phyloP scores from a whole-genome alignment of 257 asterid species.

The Echites panduratus region DNA sequence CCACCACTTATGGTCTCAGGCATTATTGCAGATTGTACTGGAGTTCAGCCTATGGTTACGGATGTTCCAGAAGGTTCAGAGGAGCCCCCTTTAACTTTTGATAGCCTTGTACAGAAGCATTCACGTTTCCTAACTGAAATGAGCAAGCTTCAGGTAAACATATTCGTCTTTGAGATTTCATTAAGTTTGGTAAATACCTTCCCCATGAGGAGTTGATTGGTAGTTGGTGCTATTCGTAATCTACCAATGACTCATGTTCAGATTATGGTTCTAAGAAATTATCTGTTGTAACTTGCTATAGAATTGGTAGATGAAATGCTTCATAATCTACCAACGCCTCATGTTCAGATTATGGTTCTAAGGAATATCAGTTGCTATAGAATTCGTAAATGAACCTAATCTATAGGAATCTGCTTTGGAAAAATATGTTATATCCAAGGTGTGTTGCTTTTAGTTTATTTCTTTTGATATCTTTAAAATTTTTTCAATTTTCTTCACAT shows the following conservation, averaged over 20 bases:
- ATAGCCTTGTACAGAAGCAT: conserved; percentile 73
- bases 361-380: not conserved
- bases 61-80: conserved; percentile 72
- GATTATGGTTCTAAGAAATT: not conserved
- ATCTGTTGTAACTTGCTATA: not conserved
- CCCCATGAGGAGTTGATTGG: not conserved
- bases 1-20: conserved; percentile 61
- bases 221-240: not conserved
- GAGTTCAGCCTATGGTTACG: conserved; percentile 69
- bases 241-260: conserved; percentile 1
- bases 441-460: not conserved
- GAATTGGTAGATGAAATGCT: not conserved
- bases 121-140: conserved; percentile 70
- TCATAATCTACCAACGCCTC: not conserved
- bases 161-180: conserved; percentile 7
- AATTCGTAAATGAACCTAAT: not conserved
- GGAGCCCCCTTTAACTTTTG: conserved; percentile 79
- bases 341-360: not conserved
- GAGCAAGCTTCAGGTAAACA: conserved; percentile 86
- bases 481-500: not conserved
- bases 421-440: not conserved
- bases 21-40: conserved; percentile 46
- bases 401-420: not conserved
- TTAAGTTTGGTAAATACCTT: not conserved
- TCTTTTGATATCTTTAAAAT: not conserved